These are phyloP conservation scores for Capillidium rhysosporum DNA, from an alignment of 371 early-diverging fungal genomes.

Conservation along the genomic window DNA sequence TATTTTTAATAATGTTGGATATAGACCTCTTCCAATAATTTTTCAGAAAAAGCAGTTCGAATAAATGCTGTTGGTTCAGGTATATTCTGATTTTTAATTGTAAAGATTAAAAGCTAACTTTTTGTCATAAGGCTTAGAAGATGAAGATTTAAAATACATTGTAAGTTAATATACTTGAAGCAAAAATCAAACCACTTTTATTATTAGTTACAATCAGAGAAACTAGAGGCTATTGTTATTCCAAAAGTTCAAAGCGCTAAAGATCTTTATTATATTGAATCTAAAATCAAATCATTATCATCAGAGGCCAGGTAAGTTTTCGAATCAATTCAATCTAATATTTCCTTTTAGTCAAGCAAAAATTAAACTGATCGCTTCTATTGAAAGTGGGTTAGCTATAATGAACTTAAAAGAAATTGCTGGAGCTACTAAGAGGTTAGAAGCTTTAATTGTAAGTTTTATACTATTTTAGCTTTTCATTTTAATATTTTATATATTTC, in stretches of 20 bases:
- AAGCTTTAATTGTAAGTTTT: slow-evolving; percentile 42
- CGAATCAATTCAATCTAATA: slow-evolving; percentile 20
- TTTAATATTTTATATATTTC: slow-evolving; percentile 2
- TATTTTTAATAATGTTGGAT: not conserved
- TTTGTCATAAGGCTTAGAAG: slow-evolving; percentile 30
- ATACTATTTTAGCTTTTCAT: not conserved
- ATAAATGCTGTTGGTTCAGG: slow-evolving; percentile 73
- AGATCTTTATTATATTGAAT: slow-evolving; percentile 56
- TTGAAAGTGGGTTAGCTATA: slow-evolving; percentile 69
- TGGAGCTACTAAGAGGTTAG: slow-evolving; percentile 40
- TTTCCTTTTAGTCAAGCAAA: slow-evolving; percentile 45
- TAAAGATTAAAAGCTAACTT: slow-evolving; percentile 1
- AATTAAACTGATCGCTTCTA: slow-evolving; percentile 60
- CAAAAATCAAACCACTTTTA: not conserved
- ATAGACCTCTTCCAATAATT: slow-evolving; percentile 39
- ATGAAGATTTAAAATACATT: slow-evolving; percentile 60
- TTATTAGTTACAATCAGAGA: slow-evolving; percentile 35
- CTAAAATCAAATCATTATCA: slow-evolving; percentile 26
- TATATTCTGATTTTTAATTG: slow-evolving; percentile 6
- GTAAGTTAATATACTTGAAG: slow-evolving; percentile 18
- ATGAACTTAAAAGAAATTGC: slow-evolving; percentile 72
- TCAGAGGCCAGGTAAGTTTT: no score
- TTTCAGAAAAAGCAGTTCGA: slow-evolving; percentile 62
- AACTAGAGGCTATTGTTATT: slow-evolving; percentile 63
- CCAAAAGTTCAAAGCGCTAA: slow-evolving; percentile 70